phyloP scores from a whole-genome alignment of 179 eudicot species.

The Silene noctiflora region DNA sequence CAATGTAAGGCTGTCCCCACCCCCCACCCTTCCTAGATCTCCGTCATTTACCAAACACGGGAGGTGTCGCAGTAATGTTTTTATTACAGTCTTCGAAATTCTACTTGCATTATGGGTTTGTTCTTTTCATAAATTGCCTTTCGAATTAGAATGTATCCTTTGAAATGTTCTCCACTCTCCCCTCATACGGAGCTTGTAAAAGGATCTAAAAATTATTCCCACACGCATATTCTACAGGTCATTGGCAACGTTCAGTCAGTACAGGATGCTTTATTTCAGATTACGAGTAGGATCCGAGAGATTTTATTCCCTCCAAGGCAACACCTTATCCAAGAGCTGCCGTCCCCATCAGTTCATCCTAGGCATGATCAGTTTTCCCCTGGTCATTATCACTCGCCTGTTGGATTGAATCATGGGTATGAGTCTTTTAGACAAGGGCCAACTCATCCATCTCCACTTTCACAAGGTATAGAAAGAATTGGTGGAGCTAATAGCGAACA shows the following conservation, averaged over 20 bases:
- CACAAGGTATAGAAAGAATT: constrained; percentile 37
- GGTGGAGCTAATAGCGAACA: constrained; percentile 33
- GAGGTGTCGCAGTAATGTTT: background rate
- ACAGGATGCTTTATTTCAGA: constrained; percentile 58
- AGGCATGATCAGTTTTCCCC: constrained; percentile 54
- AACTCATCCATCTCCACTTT: constrained; percentile 32
- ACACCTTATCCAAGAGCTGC: constrained; percentile 36
- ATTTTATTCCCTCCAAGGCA: constrained; percentile 36
- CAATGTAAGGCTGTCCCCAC: background rate
- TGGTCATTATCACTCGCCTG: constrained; percentile 44
- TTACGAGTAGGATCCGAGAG: constrained; percentile 61
- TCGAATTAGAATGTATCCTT: background rate
- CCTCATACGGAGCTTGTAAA: background rate
- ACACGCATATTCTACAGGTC: constrained; percentile 33
- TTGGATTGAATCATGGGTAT: constrained; percentile 34
- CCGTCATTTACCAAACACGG: background rate
- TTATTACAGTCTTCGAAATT: background rate
- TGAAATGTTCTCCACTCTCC: background rate
- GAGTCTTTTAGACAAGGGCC: constrained; percentile 34
- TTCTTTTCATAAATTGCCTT: constrained; percentile 7
- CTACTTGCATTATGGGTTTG: background rate
- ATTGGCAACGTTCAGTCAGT: constrained; percentile 55
- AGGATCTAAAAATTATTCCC: constrained; percentile 6
- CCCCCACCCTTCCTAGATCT: background rate
- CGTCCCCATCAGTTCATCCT: constrained; percentile 49